Conservation (phyloP, 116 monocot genomes). For the Trichopus zeylanicus region DNA sequence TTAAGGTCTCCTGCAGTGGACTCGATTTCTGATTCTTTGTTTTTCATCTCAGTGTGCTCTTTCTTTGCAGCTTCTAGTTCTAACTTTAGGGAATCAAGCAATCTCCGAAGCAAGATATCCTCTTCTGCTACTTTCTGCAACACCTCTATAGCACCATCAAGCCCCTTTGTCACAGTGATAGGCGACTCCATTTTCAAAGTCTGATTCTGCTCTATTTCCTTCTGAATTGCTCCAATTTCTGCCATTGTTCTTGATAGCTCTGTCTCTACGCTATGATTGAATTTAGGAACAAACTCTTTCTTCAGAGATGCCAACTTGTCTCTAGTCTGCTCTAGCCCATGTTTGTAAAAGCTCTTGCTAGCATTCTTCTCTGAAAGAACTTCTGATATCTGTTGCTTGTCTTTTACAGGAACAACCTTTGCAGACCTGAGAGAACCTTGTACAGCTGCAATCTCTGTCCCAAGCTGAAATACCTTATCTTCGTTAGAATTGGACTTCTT, state of each 20-base stretch:
- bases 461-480: slow-evolving; percentile 27
- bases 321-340: slow-evolving; percentile 27
- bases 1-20: slow-evolving; percentile 31
- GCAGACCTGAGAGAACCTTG: slow-evolving; percentile 52
- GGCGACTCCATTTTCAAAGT: slow-evolving; percentile 31
- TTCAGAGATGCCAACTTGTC: slow-evolving; percentile 37
- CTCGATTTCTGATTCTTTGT: slow-evolving; percentile 48
- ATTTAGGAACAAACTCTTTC: slow-evolving; percentile 40
- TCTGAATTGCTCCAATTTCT: slow-evolving; percentile 33
- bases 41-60: slow-evolving; percentile 40
- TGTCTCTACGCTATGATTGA: slow-evolving; percentile 19
- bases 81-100: slow-evolving; percentile 41
- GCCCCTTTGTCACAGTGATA: slow-evolving; percentile 25
- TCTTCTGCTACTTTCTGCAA: slow-evolving; percentile 46
- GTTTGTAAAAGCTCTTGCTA: slow-evolving; percentile 18
- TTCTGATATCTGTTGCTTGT: slow-evolving; percentile 38
- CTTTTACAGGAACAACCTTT: slow-evolving; percentile 42
- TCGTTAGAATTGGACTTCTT: slow-evolving; percentile 29
- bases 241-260: slow-evolving; percentile 30
- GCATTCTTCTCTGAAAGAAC: slow-evolving; percentile 39
- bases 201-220: slow-evolving; percentile 32
- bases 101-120: slow-evolving; percentile 24
- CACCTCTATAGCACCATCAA: slow-evolving; percentile 47
- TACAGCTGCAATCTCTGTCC: slow-evolving; percentile 27
- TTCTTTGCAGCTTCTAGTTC: slow-evolving; percentile 46